These are phyloP conservation scores for Aeschynomene evenia DNA, from an alignment of 306 rosid species.

Conservation along the genomic window DNA sequence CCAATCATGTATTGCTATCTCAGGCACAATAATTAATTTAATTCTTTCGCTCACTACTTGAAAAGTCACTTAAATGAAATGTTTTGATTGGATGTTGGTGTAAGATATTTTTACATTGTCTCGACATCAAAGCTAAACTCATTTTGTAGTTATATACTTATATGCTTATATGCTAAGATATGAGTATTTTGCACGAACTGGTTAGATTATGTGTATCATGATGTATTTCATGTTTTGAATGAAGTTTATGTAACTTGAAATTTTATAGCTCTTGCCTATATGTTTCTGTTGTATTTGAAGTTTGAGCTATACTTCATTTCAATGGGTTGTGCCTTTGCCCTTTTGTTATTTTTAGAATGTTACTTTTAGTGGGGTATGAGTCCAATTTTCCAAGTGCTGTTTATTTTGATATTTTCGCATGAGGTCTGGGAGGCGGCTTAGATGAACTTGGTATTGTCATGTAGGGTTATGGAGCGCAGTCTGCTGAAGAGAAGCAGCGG, in stretches of 20 bases:
- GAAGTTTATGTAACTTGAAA: not conserved
- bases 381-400: not conserved
- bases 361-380: slow-evolving; percentile 6
- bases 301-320: slow-evolving; percentile 14
- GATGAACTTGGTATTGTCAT: slow-evolving; percentile 31
- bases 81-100: too few relatives aligned
- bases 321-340: not conserved
- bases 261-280: slow-evolving; percentile 11
- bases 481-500: slow-evolving; percentile 99
- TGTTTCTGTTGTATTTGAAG: slow-evolving; percentile 7
- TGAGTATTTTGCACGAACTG: not conserved
- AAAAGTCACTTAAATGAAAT: too few relatives aligned
- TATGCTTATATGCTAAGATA: not conserved
- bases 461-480: slow-evolving; percentile 94
- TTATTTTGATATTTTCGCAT: not conserved
- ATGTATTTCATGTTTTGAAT: slow-evolving; percentile 12
- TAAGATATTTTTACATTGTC: too few relatives aligned
- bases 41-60: too few relatives aligned
- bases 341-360: not conserved
- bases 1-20: too few relatives aligned
- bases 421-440: slow-evolving; percentile 23
- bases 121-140: too few relatives aligned
- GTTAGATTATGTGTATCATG: slow-evolving; percentile 3
- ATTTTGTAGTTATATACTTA: too few relatives aligned
- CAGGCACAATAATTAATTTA: too few relatives aligned